Base-by-base conservation (phyloP, 179 eudicot species). In the Actinidia arguta region DNA sequence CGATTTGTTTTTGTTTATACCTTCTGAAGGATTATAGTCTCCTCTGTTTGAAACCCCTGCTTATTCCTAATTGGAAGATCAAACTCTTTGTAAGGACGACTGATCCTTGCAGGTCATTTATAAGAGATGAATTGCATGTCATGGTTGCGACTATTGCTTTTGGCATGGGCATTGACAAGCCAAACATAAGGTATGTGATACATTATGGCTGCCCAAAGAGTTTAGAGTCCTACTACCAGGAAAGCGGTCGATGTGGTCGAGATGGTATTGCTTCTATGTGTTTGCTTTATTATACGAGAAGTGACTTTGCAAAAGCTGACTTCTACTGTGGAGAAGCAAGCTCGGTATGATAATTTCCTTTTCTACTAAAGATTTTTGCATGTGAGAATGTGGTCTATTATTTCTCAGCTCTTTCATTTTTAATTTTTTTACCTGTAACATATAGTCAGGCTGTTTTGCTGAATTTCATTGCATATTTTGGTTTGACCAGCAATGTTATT, bases 81-180 rank as follows among this genome's bases (percentile, higher is more conserved):
- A 24, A 16, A 61, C 39, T 61, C 24, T 51, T 56, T 73, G 47
- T 13, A 20, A 55, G 27, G 73, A 68, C 80, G 39, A 61, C 52
- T 85, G 62, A 82, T 70, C 5, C 4, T 71, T 86, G 75, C 90
- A 94, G 98, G 85, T 89, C 90, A 81, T 94, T 94, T 83, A 90
- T 94, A 69, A 92, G 95, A 85, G 98, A 94, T 85, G 98, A 94
- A 84, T 85, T 90, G 76, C 73, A 85, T 81, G 96, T 95, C 80
- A 94, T 95, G 93, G 98, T 93, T 78, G 98, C 97, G 54, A 95
- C 98, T 73, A 81, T 95, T 86, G 98, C 98, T 82, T 95, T 95
- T 90, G 98, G 98, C 81, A 95, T 95, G 98, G 98, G 98, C 64
- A 95, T 95, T 78, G 98, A 95, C 88, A 95, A 95, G 84, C 94